Percentiles rank a stretch among this genome's conserved stretches.
Evolutionary conservation across 2,329 filamentous ascomycete genomes (phyloP).

Genomic region (Pseudogymnoascus pannorum): DNA sequence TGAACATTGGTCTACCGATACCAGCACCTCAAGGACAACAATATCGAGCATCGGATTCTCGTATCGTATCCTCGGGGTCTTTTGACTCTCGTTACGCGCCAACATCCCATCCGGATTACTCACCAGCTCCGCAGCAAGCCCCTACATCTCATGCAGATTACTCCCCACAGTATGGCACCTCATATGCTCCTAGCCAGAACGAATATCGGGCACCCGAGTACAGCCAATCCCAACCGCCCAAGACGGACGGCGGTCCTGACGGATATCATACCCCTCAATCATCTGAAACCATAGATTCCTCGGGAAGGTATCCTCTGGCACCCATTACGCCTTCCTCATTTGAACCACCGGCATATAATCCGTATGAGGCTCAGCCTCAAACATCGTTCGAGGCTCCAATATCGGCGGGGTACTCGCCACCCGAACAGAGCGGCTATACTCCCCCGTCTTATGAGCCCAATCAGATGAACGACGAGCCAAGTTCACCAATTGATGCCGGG

Average conservation of each 20-base stretch:
- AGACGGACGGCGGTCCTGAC: neutral
- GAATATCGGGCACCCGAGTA: slow-evolving; percentile 1
- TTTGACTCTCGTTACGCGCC: neutral
- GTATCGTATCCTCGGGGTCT: neutral
- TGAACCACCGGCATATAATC: slow-evolving; percentile 29
- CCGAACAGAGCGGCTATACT: slow-evolving; percentile 43
- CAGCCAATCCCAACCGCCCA: neutral
- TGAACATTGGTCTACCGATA: slow-evolving; percentile 1
- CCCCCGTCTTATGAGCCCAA: slow-evolving; percentile 56
- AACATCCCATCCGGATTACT: neutral
- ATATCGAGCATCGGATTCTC: neutral
- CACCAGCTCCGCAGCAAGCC: neutral
- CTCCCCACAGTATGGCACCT: neutral
- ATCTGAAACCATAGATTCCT: neutral
- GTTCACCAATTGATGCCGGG: slow-evolving; percentile 39
- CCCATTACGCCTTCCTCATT: slow-evolving; percentile 4
- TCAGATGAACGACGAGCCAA: slow-evolving; percentile 38
- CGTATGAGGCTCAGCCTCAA: slow-evolving; percentile 27
- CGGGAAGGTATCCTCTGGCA: neutral
- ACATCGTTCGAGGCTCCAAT: slow-evolving; percentile 32
- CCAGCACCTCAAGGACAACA: neutral
- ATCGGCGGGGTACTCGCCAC: slow-evolving; percentile 24
- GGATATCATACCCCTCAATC: neutral
- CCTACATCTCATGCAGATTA: slow-evolving; percentile 3
- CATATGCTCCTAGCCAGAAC: neutral